Percentiles rank a stretch among this genome's conserved stretches.
Evolutionary conservation across 1,284 basidiomycete species (phyloP).

Genomic region (Malassezia psittaci): DNA sequence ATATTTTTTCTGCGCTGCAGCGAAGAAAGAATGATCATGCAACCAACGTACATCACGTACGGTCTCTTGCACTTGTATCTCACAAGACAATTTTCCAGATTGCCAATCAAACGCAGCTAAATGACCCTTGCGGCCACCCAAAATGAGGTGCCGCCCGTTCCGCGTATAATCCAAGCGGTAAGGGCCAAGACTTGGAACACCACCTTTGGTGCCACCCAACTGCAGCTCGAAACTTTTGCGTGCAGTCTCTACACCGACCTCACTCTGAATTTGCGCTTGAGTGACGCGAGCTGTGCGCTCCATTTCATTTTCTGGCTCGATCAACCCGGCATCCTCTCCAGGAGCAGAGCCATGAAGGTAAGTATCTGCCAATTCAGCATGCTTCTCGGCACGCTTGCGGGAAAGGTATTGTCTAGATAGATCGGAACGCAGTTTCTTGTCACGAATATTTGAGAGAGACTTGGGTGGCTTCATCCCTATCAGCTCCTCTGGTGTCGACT

Average conservation of each 20-base stretch:
- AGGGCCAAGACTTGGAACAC: slow-evolving; percentile 54
- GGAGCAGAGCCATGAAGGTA: slow-evolving; percentile 35
- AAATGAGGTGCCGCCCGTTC: slow-evolving; percentile 65
- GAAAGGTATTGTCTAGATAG: slow-evolving; percentile 34
- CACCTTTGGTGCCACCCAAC: slow-evolving; percentile 57
- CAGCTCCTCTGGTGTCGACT: slow-evolving; percentile 25
- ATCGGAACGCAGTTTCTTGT: slow-evolving; percentile 45
- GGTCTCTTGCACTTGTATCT: slow-evolving; percentile 82
- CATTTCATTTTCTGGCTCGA: slow-evolving; percentile 65
- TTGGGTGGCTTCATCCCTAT: slow-evolving; percentile 34
- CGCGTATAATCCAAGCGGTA: slow-evolving; percentile 72
- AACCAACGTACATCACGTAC: slow-evolving; percentile 83
- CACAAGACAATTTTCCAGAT: slow-evolving; percentile 71
- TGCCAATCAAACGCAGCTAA: slow-evolving; percentile 94
- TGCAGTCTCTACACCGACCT: slow-evolving; percentile 64
- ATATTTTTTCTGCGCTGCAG: slow-evolving; percentile 92
- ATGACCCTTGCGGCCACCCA: slow-evolving; percentile 64
- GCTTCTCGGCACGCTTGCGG: slow-evolving; percentile 32
- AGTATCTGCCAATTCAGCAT: slow-evolving; percentile 37
- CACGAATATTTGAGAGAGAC: slow-evolving; percentile 27
- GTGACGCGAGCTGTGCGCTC: slow-evolving; percentile 80
- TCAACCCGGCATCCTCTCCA: slow-evolving; percentile 56
- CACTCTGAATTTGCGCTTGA: slow-evolving; percentile 65
- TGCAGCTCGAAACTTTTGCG: slow-evolving; percentile 68
- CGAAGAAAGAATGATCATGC: slow-evolving; percentile 83